A percentile compares a stretch with the other conserved stretches of the same genome.
Conservation (phyloP, 2,329 filamentous ascomycete genomes). For the Fusarium ramigenum region DNA sequence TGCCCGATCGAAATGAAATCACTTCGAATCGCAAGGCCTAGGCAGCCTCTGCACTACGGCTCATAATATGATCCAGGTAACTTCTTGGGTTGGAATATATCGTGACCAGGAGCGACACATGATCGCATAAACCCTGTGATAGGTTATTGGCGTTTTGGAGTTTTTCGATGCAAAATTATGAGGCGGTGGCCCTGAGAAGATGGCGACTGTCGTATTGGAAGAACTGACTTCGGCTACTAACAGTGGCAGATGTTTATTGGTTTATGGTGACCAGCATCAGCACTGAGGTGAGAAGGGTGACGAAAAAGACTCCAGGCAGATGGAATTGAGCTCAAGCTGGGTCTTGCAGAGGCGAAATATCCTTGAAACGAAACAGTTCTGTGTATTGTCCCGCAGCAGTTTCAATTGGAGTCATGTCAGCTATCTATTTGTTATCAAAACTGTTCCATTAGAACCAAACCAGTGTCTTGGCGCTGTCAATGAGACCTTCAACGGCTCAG, state of each 20-base stretch:
- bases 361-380: neutral
- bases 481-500: slow-evolving; percentile 17
- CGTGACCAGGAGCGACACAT: neutral
- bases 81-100: neutral
- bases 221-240: neutral
- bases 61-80: neutral
- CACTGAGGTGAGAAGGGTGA: slow-evolving; percentile 1
- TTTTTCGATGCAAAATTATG: slow-evolving; percentile 25
- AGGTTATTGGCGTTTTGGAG: slow-evolving; percentile 38
- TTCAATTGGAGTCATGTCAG: neutral
- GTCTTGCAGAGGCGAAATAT: neutral
- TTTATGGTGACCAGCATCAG: slow-evolving; percentile 24
- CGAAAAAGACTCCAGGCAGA: slow-evolving; percentile 5
- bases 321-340: neutral
- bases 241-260: slow-evolving; percentile 23
- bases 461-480: slow-evolving; percentile 17
- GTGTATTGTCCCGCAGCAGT: neutral
- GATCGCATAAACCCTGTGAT: neutral
- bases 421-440: neutral
- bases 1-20: neutral
- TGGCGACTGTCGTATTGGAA: slow-evolving; percentile 11
- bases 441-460: neutral
- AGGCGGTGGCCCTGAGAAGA: slow-evolving; percentile 8
- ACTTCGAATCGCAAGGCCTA: neutral
- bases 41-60: neutral